Conservation (phyloP, 75 land plant genomes). For the Cupressus sempervirens region DNA sequence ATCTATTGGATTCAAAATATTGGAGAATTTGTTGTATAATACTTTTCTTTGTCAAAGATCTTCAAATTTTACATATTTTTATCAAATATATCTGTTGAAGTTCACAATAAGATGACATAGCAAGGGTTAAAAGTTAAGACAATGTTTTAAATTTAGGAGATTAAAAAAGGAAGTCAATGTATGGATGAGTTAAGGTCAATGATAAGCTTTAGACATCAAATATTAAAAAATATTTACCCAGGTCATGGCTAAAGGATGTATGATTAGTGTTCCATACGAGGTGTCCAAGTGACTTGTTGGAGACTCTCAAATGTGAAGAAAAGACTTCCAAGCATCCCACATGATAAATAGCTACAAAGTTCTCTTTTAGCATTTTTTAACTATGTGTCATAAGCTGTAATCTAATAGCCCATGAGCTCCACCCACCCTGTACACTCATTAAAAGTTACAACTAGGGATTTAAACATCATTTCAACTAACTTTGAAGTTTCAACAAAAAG, state of each 20-base stretch:
- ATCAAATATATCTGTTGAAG: neutral
- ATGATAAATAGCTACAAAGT: too few relatives aligned
- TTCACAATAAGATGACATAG: neutral
- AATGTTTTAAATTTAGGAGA: neutral
- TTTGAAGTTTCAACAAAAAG: too few relatives aligned
- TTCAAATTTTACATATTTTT: neutral
- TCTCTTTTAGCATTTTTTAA: too few relatives aligned
- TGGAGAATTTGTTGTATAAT: neutral
- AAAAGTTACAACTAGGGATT: too few relatives aligned
- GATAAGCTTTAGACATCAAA: neutral
- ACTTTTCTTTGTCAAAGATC: neutral
- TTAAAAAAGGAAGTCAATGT: neutral
- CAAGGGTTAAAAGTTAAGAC: neutral
- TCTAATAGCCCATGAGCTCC: too few relatives aligned
- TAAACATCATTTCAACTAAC: too few relatives aligned
- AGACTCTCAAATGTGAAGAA: too few relatives aligned
- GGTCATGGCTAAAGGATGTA: neutral
- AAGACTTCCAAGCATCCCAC: too few relatives aligned
- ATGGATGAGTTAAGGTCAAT: neutral
- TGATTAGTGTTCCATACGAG: neutral
- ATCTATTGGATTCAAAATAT: too few relatives aligned
- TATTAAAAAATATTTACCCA: neutral
- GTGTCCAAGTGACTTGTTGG: too few relatives aligned
- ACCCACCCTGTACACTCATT: too few relatives aligned
- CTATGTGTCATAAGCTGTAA: too few relatives aligned